Base-by-base conservation (phyloP, 345 rosid species). In the Carallia pectinifolia region DNA sequence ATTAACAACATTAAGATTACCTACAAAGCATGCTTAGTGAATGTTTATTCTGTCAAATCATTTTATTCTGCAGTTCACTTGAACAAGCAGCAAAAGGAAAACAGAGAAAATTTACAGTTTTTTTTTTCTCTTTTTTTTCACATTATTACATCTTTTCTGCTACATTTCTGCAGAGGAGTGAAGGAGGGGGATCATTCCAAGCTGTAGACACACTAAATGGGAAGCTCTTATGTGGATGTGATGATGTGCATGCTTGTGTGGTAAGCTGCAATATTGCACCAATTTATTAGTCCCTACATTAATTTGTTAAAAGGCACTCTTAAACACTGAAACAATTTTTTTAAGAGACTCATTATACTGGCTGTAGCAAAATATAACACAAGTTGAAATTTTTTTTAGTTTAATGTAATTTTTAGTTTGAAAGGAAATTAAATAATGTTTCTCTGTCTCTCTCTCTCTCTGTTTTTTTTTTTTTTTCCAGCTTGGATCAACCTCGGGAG, bases 151-250 rank as follows among this genome's bases (percentile, higher is more conserved):
- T 52, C 4, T 68, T 59, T 47, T 13, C 6, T 34, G 0, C 9
- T 59, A 4, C 29, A 2, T 1, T 39, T 60, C 13, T 74, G 68
- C 74, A 89, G 91, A 89, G 89, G 74, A 85, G 91, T 61, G 86
- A 84, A 66, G 91, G 89, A 66, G 91, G 88, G 65, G 94, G 91
- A 36, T 63, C 87, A 19, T 87, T 87, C 71, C 85, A 87, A 72
- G 94, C 88, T 29, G 71, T 84, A 39, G 94, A 89, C 71, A 76
- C 80, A 9, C 80, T 87, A 34, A 87, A 87, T 65, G 91, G 87
- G 62, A 68, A 80, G 76, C 76, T 87, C 17, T 72, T 87, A 47
- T 89, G 91, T 53, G 89, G 79, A 1, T 76, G 71, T 53, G 70
- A 76, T 65, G 79, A 76, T 61, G 27, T 76, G 6, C 79, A 70